Percentiles rank a stretch among this genome's conserved stretches.
Evolutionary conservation across 306 rosid genomes (phyloP).

Genomic region (Dicorynia guianensis): DNA sequence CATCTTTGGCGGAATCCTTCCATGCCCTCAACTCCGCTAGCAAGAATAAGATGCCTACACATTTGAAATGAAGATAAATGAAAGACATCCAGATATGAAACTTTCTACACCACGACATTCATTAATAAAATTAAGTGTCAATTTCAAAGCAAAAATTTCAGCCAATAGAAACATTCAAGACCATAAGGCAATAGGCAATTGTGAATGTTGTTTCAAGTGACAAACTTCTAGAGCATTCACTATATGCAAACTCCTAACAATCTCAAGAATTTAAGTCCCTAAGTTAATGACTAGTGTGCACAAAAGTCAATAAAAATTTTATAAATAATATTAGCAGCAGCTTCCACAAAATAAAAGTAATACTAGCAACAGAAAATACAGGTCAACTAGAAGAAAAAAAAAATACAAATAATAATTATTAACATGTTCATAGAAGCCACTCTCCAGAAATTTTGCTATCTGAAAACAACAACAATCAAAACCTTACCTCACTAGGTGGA

Average conservation of each 20-base stretch:
- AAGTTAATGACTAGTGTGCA: slow-evolving; percentile 14
- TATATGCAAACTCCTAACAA: neutral
- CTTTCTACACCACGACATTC: slow-evolving; percentile 10
- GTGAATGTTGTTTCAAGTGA: slow-evolving; percentile 14
- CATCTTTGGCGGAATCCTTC: slow-evolving; percentile 94
- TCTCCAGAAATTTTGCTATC: slow-evolving; percentile 2
- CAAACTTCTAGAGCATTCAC: slow-evolving; percentile 3
- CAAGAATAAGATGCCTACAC: slow-evolving; percentile 88
- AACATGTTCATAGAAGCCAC: slow-evolving; percentile 12
- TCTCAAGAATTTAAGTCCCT: slow-evolving; percentile 21
- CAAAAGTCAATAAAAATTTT: neutral
- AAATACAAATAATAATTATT: neutral
- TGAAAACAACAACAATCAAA: no score
- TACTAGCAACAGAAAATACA: neutral
- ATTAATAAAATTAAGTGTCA: neutral
- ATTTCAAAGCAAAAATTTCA: slow-evolving; percentile 16
- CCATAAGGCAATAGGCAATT: slow-evolving; percentile 15
- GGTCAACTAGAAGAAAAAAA: neutral
- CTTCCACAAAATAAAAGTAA: slow-evolving; percentile 20
- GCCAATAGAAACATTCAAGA: slow-evolving; percentile 20
- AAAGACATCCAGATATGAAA: slow-evolving; percentile 8
- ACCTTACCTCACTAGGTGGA: no score
- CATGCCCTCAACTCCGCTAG: slow-evolving; percentile 85
- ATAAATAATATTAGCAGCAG: neutral
- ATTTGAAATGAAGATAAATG: neutral